phyloP scores from a whole-genome alignment of 2,329 filamentous ascomycete genomes.

The Plenodomus lindquistii region DNA sequence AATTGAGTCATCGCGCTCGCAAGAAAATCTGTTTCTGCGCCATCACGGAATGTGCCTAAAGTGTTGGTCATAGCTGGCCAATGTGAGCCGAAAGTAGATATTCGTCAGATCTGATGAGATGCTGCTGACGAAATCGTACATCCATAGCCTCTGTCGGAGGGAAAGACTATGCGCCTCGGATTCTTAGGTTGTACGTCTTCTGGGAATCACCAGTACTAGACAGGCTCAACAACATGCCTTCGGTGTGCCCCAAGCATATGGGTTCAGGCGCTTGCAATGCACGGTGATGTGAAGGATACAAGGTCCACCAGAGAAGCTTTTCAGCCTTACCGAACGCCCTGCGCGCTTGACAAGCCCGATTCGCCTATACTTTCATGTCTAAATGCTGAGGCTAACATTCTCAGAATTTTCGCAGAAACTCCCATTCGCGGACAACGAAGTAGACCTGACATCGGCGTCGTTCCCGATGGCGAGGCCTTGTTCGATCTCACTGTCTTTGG shows the following conservation, averaged over 20 bases:
- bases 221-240: background rate
- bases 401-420: background rate
- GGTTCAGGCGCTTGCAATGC: background rate
- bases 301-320: background rate
- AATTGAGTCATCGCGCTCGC: no score
- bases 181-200: background rate
- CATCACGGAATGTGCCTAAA: no score
- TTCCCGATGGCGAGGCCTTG: background rate
- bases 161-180: background rate
- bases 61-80: background rate
- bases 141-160: background rate
- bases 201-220: background rate
- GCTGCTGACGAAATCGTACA: background rate
- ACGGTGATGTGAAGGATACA: background rate
- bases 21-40: no score
- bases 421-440: background rate
- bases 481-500: no score
- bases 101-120: background rate
- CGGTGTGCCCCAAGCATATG: background rate
- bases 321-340: background rate
- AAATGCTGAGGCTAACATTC: background rate
- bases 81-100: background rate
- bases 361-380: background rate
- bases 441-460: background rate
- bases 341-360: background rate